These are phyloP conservation scores for Rhododendron henanense DNA, from an alignment of 148 eudicot genomes.

Conservation along the genomic window DNA sequence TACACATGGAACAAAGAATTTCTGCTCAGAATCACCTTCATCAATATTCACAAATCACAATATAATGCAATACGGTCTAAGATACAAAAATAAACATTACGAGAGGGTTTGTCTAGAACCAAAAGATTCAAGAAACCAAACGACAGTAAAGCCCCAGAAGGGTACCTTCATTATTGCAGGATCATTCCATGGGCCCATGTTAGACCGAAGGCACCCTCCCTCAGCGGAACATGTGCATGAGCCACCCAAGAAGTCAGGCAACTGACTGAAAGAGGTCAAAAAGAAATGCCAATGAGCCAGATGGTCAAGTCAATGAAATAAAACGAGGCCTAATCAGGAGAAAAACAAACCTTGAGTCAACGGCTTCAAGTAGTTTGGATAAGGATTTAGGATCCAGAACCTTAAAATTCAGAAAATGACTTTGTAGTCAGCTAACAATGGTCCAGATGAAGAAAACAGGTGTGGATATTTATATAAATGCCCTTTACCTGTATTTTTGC, in stretches of 20 bases:
- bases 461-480: background rate
- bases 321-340: background rate
- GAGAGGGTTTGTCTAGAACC: background rate
- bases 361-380: conserved; percentile 44
- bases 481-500: conserved; percentile 55
- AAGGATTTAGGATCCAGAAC: conserved; percentile 64
- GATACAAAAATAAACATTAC: background rate
- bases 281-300: conserved; percentile 12
- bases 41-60: no score
- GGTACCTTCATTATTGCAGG: conserved; percentile 65
- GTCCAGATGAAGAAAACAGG: background rate
- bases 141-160: background rate
- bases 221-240: conserved; percentile 58
- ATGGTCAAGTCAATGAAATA: background rate
- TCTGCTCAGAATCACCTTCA: conserved; percentile 5
- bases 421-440: conserved; percentile 4
- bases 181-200: conserved; percentile 76
- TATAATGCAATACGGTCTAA: background rate
- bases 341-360: conserved; percentile 57
- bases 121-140: background rate
- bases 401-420: conserved; percentile 25
- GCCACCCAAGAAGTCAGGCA: conserved; percentile 79
- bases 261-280: conserved; percentile 40
- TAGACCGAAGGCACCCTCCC: conserved; percentile 70
- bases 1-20: conserved; percentile 19